Evolutionary conservation across 1,284 basidiomycete species (phyloP).

Genomic region (Papiliotrema fonsecae): DNA sequence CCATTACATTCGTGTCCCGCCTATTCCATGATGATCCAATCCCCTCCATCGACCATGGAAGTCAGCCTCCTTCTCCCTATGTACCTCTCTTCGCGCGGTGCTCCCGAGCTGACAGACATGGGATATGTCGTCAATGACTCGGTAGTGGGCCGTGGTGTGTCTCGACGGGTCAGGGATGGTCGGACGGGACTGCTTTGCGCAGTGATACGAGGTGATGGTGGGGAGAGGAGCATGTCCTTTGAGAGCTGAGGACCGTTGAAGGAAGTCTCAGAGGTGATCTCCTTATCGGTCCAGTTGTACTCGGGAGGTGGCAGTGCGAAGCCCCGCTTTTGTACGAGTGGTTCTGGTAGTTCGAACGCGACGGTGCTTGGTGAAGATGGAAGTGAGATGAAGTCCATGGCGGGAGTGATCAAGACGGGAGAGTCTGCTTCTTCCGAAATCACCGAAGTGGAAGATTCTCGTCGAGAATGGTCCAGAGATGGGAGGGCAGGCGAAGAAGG

Average conservation of each 20-base stretch:
- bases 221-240: not conserved
- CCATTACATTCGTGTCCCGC: too few relatives aligned
- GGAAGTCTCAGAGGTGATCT: constrained; percentile 1
- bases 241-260: not conserved
- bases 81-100: not conserved
- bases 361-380: not conserved
- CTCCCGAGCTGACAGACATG: not conserved
- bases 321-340: not conserved
- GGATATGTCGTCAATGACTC: not conserved
- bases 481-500: not conserved
- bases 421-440: not conserved
- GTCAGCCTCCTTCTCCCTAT: not conserved
- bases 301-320: constrained; percentile 5
- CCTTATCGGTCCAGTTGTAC: constrained; percentile 10
- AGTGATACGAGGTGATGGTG: not conserved
- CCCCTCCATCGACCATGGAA: not conserved
- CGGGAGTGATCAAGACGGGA: not conserved
- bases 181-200: too few relatives aligned
- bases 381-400: not conserved
- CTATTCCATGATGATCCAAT: constrained; percentile 2
- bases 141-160: constrained; percentile 6
- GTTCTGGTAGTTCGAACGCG: constrained; percentile 2
- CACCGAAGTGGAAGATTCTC: not conserved
- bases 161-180: constrained; percentile 7
- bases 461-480: not conserved